These are phyloP conservation scores for Ophiostoma sp. DNA, from an alignment of 2,329 filamentous ascomycete species.

Conservation along the genomic window DNA sequence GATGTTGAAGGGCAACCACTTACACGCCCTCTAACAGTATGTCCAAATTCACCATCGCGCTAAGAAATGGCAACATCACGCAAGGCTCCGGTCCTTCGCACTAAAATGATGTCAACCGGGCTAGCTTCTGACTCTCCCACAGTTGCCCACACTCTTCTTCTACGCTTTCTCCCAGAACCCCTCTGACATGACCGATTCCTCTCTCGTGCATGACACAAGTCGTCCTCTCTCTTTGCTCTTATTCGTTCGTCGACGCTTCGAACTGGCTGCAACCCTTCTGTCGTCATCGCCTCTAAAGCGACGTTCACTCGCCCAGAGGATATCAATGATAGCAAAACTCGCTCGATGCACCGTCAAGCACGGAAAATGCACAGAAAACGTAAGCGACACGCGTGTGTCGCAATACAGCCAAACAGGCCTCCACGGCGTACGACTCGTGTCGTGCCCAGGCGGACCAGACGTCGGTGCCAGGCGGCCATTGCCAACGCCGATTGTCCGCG, in stretches of 20 bases:
- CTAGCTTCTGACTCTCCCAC: background rate
- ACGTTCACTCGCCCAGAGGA: background rate
- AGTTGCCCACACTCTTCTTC: background rate
- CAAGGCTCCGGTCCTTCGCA: background rate
- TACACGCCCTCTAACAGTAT: background rate
- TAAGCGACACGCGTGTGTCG: too few relatives aligned
- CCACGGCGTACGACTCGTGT: background rate
- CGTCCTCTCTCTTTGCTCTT: background rate
- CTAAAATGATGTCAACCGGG: slow-evolving; percentile 15
- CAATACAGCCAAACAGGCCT: background rate
- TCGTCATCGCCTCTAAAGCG: slow-evolving; percentile 12
- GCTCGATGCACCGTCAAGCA: background rate
- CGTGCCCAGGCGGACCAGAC: background rate
- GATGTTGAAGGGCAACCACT: background rate
- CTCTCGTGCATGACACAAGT: slow-evolving; percentile 5
- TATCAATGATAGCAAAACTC: background rate
- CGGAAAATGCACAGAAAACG: too few relatives aligned
- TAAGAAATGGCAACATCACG: slow-evolving; percentile 6
- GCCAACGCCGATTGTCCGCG: background rate
- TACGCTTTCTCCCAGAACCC: background rate
- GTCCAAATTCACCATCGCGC: background rate
- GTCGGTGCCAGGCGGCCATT: background rate
- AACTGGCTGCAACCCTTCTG: background rate
- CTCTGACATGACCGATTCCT: background rate
- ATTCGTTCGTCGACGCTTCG: background rate